Base-by-base conservation (phyloP, 2,329 filamentous ascomycete species). In the Emergomyces orientalis region DNA sequence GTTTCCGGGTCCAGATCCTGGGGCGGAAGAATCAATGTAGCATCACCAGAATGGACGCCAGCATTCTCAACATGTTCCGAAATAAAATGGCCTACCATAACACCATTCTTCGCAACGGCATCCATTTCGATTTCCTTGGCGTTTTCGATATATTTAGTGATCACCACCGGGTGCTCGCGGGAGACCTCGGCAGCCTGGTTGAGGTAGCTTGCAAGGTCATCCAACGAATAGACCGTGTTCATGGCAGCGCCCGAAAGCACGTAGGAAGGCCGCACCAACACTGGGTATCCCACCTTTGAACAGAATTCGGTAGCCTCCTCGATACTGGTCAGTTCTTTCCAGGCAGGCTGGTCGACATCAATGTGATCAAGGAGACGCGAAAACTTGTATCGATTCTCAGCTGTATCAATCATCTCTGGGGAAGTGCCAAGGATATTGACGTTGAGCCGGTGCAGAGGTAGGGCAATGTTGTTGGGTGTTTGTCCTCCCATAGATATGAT, bases 101-200 rank as follows among this genome's bases (percentile, higher is more conserved):
- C 87, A 72, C 94, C 94, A 69, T 95, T 88, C 70, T 87, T 88
- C 61, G 93, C 94, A 54, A 99, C 94, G 49, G 94, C 94, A 71
- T 99, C 94, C 94, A 99, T 97, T 78, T 99, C 94, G 67, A 99
- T 97, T 76, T 99, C 94, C 82, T 99, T 97, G 67, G 94, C 94
- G 69, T 96, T 94, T 81, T 99, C 94, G 68, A 99, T 97, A 79
- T 97, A 99, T 80, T 99, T 99, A 65, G 93, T 97, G 72, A 99
- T 97, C 65, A 99, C 94, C 13, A 99, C 94, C 0, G 94, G 94
- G 75, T 97, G 90, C 66, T 97, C 93, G 66, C 90, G 87, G 6
- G 94, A 97, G 56, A 99, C 94, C 67, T 96, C 92, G 7, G 85
- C 90, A 61, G 94, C 94, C 78, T 97, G 93, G 67, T 89, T 85